Base-by-base conservation (phyloP, 1,284 basidiomycete genomes). In the Vanrija humicola region DNA sequence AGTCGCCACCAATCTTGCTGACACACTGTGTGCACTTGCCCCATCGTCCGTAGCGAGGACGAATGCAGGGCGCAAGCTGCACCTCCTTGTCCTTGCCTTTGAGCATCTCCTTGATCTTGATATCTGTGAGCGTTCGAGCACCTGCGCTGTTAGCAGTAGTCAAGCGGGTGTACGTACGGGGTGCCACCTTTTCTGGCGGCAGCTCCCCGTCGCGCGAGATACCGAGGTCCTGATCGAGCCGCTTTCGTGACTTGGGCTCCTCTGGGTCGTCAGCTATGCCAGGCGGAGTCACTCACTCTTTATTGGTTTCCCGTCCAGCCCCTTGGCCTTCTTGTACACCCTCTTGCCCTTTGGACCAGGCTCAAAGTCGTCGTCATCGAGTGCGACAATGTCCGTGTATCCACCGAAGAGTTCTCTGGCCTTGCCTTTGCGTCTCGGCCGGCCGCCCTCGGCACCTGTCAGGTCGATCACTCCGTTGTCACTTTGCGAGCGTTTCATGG, bases 11-110 rank as follows among this genome's bases (percentile, higher is more conserved):
- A 5, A 66, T 23, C 52, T 75, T 75, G 38, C 60, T 60, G 5
- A 72, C 58, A 46, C 74, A 76, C 38, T 74, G 69, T 3, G 64
- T 68, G 50, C 74, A 75, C 60, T 71, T 72, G 26, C 68, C 68
- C 69, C 67, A 71, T 28, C 57, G 50, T 5, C 49, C 61, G 52
- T 75, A 76, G 9, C 70, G 61, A 3, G 65, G 57, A 38, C 70
- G 58, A 3, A 66, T 52, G 46, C 74, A 76, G 0, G 64, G 58
- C 5, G 59, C 63, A 16, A 64, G 29, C 49, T 76, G 74, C 6
- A 66, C 25, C 48, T 74, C 74, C 6, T 40, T 49, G 0, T 58
- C 64, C 43, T 68, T 64, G 19, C 72, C 73, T 19, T 52, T 50
- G 5, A 70, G 46, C 34, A 54, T 42, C 28, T 62, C 59, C 28